Evolutionary conservation across 306 rosid species (phyloP).

Genomic region (Citrullus amarus): DNA sequence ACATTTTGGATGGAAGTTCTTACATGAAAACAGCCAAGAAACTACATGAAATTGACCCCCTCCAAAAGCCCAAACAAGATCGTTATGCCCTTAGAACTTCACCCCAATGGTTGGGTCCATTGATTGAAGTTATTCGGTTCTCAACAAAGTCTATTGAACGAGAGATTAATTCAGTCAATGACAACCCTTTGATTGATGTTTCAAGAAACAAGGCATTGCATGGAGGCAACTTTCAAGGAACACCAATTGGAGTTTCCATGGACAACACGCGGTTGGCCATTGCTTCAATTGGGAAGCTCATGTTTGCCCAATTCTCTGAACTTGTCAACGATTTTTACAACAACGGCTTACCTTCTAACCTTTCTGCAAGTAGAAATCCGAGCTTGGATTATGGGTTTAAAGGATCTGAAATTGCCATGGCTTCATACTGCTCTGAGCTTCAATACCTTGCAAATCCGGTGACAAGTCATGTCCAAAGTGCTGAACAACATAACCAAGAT

Average conservation of each 20-base stretch:
- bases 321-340: slow-evolving; percentile 80
- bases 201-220: slow-evolving; percentile 87
- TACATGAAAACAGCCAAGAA: slow-evolving; percentile 61
- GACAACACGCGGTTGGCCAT: slow-evolving; percentile 79
- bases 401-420: slow-evolving; percentile 91
- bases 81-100: slow-evolving; percentile 83
- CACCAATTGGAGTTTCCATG: slow-evolving; percentile 95
- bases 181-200: slow-evolving; percentile 86
- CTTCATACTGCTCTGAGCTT: slow-evolving; percentile 74
- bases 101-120: slow-evolving; percentile 93
- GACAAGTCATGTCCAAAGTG: slow-evolving; percentile 81
- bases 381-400: slow-evolving; percentile 91
- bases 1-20: slow-evolving; percentile 74
- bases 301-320: slow-evolving; percentile 90
- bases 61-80: slow-evolving; percentile 83
- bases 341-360: slow-evolving; percentile 80
- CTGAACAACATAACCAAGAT: slow-evolving; percentile 88
- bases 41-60: slow-evolving; percentile 62
- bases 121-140: slow-evolving; percentile 65
- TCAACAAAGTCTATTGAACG: slow-evolving; percentile 78
- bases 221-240: slow-evolving; percentile 92
- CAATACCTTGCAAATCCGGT: slow-evolving; percentile 82
- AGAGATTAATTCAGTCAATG: slow-evolving; percentile 82
- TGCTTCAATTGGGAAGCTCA: slow-evolving; percentile 78
- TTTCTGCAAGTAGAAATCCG: slow-evolving; percentile 58